phyloP scores from a whole-genome alignment of 2,329 filamentous ascomycete genomes.

The Epichloe aotearoae region DNA sequence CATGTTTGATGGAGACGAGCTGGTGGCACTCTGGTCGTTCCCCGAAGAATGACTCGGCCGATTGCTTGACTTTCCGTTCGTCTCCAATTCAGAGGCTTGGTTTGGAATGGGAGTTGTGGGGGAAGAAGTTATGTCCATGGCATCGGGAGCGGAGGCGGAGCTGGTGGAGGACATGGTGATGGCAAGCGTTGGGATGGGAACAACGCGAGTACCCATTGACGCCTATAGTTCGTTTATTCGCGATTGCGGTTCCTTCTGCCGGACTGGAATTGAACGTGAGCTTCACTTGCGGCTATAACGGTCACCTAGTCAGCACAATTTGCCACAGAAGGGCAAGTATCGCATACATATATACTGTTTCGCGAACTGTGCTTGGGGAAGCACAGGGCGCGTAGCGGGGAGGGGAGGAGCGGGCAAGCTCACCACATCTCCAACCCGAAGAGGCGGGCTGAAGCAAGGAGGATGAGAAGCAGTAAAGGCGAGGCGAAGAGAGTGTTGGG shows the following conservation, averaged over 20 bases:
- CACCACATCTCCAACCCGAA: slow-evolving; percentile 6
- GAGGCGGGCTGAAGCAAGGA: background rate
- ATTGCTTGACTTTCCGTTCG: slow-evolving; percentile 22
- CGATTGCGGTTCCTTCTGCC: background rate
- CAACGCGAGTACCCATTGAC: slow-evolving; percentile 31
- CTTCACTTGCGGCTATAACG: background rate
- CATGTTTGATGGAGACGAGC: slow-evolving; percentile 27
- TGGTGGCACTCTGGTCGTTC: slow-evolving; percentile 22
- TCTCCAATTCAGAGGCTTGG: slow-evolving; percentile 30
- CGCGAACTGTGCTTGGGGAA: background rate
- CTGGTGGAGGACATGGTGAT: slow-evolving; percentile 47
- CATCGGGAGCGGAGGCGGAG: slow-evolving; percentile 43
- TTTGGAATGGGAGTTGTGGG: slow-evolving; percentile 28
- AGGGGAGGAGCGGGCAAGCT: slow-evolving; percentile 1
- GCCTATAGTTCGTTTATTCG: background rate
- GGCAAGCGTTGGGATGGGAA: slow-evolving; percentile 43
- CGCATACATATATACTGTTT: background rate
- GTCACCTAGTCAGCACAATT: slow-evolving; percentile 1
- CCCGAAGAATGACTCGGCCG: slow-evolving; percentile 24
- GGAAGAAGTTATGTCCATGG: slow-evolving; percentile 48
- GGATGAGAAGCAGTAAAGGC: background rate
- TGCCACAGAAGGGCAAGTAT: background rate
- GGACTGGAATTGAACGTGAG: background rate
- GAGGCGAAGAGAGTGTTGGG: background rate
- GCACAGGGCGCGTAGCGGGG: slow-evolving; percentile 1